Evolutionary conservation across 208 protist genomes (phyloP).

Genomic region (Trypanosoma cruzi): DNA sequence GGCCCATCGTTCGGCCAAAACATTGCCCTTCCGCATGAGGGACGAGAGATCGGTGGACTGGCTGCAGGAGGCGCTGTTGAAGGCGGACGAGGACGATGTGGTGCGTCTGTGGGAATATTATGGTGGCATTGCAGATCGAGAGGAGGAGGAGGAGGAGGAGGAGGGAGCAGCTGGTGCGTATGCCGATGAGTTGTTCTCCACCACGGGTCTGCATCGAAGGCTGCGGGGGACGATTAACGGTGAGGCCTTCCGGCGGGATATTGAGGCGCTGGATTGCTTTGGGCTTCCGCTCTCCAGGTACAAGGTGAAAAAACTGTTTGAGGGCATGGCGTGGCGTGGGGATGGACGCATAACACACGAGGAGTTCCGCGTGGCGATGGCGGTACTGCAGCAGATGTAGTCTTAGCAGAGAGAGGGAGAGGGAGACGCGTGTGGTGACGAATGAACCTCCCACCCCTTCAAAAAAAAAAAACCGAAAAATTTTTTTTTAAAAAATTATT

Average conservation of each 20-base stretch:
- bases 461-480: conserved; percentile 4
- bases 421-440: background rate
- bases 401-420: background rate
- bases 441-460: background rate
- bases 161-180: background rate
- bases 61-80: conserved; percentile 43
- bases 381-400: conserved; percentile 57
- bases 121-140: conserved; percentile 10
- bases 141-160: background rate
- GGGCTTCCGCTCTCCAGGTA: conserved; percentile 53
- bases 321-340: conserved; percentile 36
- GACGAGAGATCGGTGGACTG: conserved; percentile 24
- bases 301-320: conserved; percentile 45
- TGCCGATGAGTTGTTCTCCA: conserved; percentile 7
- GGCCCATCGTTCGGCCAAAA: background rate
- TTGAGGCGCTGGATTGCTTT: conserved; percentile 57
- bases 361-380: conserved; percentile 51
- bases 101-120: conserved; percentile 66
- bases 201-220: conserved; percentile 27
- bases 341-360: conserved; percentile 50
- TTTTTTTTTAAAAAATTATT: conserved; percentile 27
- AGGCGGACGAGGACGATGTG: conserved; percentile 38
- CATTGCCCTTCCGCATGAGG: background rate
- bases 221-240: conserved; percentile 23
- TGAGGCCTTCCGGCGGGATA: conserved; percentile 47